Conservation (phyloP, 1,139 yeast species). For the Eremothecium sinecaudum region DNA sequence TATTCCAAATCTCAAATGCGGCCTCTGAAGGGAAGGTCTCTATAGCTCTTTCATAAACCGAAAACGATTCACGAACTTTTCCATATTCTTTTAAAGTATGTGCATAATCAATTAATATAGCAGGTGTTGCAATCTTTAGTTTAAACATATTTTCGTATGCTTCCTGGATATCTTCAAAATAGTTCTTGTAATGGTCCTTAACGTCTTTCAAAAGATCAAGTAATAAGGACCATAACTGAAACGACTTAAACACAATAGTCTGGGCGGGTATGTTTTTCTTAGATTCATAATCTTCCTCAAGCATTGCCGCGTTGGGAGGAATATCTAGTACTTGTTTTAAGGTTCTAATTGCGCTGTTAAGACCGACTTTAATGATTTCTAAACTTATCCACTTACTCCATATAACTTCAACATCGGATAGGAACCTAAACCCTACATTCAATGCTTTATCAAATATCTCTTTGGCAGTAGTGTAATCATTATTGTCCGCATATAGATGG, state of each 20-base stretch:
- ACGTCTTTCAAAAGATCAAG: conserved; percentile 64
- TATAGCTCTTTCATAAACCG: conserved; percentile 60
- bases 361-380: conserved; percentile 43
- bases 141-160: conserved; percentile 56
- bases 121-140: conserved; percentile 61
- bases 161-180: conserved; percentile 32
- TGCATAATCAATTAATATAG: conserved; percentile 58
- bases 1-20: conserved; percentile 65
- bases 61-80: conserved; percentile 45
- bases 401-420: conserved; percentile 57
- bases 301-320: conserved; percentile 30
- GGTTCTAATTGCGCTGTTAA: conserved; percentile 45
- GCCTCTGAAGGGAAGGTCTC: conserved; percentile 51
- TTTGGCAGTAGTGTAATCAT: conserved; percentile 50
- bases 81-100: conserved; percentile 45
- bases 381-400: conserved; percentile 70
- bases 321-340: conserved; percentile 43
- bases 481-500: conserved; percentile 45
- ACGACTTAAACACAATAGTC: conserved; percentile 49
- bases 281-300: conserved; percentile 20
- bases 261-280: conserved; percentile 40
- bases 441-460: conserved; percentile 52
- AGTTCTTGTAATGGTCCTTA: conserved; percentile 31
- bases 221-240: conserved; percentile 63
- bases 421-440: conserved; percentile 56